These are phyloP conservation scores for Aureobasidium sp. DNA, from an alignment of 2,329 filamentous ascomycete genomes.

Conservation along the genomic window DNA sequence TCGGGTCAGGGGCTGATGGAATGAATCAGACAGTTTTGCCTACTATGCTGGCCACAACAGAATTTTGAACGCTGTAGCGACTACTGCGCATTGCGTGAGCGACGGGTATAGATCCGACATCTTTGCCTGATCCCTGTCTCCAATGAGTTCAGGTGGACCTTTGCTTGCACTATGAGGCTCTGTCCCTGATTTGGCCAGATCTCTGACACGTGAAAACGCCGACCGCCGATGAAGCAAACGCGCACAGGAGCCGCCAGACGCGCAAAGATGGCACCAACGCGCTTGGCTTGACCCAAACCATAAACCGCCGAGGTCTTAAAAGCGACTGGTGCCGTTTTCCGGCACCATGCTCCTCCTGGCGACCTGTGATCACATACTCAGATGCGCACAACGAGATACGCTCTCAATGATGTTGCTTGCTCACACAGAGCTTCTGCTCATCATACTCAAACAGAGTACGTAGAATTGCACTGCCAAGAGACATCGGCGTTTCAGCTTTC, in stretches of 20 bases:
- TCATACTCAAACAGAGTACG: background rate
- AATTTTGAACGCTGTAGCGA: slow-evolving; percentile 82
- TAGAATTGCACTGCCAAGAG: background rate
- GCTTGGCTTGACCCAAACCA: background rate
- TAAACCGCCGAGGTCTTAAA: background rate
- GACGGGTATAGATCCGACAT: slow-evolving; percentile 83
- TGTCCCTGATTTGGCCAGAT: slow-evolving; percentile 9
- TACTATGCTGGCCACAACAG: slow-evolving; percentile 93
- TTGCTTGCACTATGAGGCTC: background rate
- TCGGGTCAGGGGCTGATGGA: slow-evolving; percentile 16
- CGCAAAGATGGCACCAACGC: background rate
- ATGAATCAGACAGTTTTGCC: slow-evolving; percentile 32
- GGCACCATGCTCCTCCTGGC: background rate
- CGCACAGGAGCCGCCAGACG: background rate
- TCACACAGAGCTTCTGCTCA: background rate
- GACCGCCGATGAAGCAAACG: background rate
- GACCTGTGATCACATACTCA: background rate
- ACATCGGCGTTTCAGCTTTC: slow-evolving; percentile 11
- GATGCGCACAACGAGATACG: background rate
- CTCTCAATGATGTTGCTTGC: background rate
- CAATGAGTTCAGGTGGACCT: background rate
- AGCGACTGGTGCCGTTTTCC: background rate
- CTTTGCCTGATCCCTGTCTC: background rate
- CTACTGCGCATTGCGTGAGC: slow-evolving; percentile 78
- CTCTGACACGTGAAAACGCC: background rate